These are phyloP conservation scores for Fusarium compactum DNA, from an alignment of 2,329 filamentous ascomycete species.

Conservation along the genomic window DNA sequence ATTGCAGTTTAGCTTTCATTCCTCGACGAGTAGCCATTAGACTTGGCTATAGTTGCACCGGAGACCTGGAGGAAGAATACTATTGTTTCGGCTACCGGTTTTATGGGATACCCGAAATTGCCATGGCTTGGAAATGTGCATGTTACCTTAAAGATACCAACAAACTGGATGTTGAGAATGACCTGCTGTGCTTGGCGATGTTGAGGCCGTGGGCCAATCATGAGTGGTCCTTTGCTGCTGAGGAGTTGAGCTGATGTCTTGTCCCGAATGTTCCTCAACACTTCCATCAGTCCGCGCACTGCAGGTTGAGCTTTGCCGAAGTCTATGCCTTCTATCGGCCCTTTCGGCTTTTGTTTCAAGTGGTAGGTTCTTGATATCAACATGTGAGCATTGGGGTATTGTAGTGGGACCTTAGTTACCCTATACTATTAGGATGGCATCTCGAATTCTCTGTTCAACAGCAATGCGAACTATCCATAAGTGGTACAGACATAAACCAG, in stretches of 20 bases:
- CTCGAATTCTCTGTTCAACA: fast-evolving
- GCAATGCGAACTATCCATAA: fast-evolving
- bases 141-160: not conserved
- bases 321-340: not conserved
- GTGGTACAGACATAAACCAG: not conserved
- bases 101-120: not conserved
- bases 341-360: not conserved
- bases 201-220: not conserved
- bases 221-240: not conserved
- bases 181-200: not conserved
- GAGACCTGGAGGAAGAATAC: not conserved
- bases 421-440: not conserved
- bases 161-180: not conserved
- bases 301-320: not conserved
- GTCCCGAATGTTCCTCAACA: not conserved
- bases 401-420: not conserved
- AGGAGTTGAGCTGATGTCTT: not conserved
- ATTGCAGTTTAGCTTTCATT: not conserved
- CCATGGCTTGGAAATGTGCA: not conserved
- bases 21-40: not conserved
- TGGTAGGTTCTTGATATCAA: not conserved
- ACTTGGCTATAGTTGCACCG: not conserved
- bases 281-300: not conserved
- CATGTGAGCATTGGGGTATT: not conserved
- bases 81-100: not conserved